Percentiles rank a stretch among this genome's conserved stretches.
Evolutionary conservation across 768 basidiomycete species (phyloP).

Genomic region (Lentinula edodes): DNA sequence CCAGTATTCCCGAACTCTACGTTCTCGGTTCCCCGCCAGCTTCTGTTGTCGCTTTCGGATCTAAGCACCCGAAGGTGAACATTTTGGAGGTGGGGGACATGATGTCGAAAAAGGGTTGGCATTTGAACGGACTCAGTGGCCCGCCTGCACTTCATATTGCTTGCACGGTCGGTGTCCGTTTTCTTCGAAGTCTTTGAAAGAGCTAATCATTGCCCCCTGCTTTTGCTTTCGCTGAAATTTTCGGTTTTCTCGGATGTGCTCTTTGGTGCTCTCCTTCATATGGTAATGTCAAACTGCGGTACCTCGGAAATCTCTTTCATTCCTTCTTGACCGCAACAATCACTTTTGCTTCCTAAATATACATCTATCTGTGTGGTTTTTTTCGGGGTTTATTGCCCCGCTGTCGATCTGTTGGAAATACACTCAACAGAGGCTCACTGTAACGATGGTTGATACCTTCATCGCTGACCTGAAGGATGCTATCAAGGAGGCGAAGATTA

Average conservation of each 20-base stretch:
- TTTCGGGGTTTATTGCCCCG: background rate
- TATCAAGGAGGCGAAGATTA: constrained; percentile 62
- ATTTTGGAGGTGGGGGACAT: constrained; percentile 87
- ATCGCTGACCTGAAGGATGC: constrained; percentile 79
- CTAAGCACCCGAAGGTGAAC: constrained; percentile 56
- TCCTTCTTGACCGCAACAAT: background rate
- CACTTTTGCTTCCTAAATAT: background rate
- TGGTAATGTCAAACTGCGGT: background rate
- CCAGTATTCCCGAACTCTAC: constrained; percentile 77
- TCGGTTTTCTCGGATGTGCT: background rate
- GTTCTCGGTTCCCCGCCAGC: constrained; percentile 87
- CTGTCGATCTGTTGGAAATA: background rate
- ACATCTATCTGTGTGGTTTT: background rate
- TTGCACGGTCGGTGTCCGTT: constrained; percentile 65
- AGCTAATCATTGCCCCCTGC: background rate
- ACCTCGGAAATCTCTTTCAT: background rate
- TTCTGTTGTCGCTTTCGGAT: constrained; percentile 86
- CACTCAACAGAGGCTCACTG: constrained; percentile 63
- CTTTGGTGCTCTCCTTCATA: background rate
- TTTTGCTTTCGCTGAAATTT: background rate
- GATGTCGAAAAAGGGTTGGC: constrained; percentile 87
- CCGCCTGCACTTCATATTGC: constrained; percentile 91
- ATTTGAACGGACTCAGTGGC: constrained; percentile 75
- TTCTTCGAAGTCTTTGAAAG: background rate
- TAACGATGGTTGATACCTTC: constrained; percentile 69